Evolutionary conservation across 192 early-diverging fungal species (phyloP), one percentile per base, ranked within the genome.

Genomic region (Mortierella hygrophila): DNA sequence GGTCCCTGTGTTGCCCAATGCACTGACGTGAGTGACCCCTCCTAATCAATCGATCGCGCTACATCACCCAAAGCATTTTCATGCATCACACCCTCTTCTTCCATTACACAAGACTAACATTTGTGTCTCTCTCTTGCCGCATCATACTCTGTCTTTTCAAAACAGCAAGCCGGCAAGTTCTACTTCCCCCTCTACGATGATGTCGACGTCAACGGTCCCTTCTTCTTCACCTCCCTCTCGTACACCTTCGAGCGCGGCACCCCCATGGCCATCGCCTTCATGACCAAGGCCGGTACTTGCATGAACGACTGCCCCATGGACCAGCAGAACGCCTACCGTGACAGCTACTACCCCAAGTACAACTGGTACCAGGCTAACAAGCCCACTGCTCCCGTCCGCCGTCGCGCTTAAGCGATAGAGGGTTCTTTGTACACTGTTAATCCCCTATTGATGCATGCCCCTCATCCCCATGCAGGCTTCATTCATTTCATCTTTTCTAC

Each of bases 121-220:
- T 21, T 18, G 3, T 18, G 32, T 15, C 74, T 35, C 52, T 20
- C 46, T 44, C 6, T 5, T 1, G 20, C 40, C 18, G 0, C 55
- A 20, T 46, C n/a, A 6, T 18, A 0, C n/a, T 44, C 26, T 72
- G 4, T 38, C 11, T 37, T 75, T 44, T 55, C 32, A 55, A 23
- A 23, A 68, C 55, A 82, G 81, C 6, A 26, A 15, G 76, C 73
- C 37, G 81, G 81, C 38, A 81, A 81, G 73, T 8, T 63, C 8
- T 38, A 70, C 65, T 70, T 81, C 68, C 80, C 80, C 65, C 54
- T 75, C 68, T 81, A 75, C 73, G 69, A 73, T 57, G 80, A 81
- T 46, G 60, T 65, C 11, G 73, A 81, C 23, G 63, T 73, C 80
- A 81, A 81, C 68, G 74, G 73, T 0, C 79, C 79, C 21, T 81